Evolutionary conservation across 352 stramenopile species (phyloP).

Genomic region (Globisporangium cederbergense): DNA sequence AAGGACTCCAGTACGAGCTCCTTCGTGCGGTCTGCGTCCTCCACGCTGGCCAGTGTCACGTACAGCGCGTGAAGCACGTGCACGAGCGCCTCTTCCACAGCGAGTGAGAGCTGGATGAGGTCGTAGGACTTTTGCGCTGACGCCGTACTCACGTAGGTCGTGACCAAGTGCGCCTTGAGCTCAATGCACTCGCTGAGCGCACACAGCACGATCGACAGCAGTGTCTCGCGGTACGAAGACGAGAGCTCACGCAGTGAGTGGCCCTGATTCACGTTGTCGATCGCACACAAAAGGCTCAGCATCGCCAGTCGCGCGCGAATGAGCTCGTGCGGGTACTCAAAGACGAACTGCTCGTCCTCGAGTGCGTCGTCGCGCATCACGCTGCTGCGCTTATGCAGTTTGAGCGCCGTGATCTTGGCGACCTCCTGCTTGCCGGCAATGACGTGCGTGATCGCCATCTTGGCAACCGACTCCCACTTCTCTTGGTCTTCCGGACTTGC

Average conservation of each 20-base stretch:
- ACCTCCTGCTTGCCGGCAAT: slow-evolving; percentile 61
- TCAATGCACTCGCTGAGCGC: slow-evolving; percentile 47
- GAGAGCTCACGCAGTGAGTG: slow-evolving; percentile 52
- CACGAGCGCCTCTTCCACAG: slow-evolving; percentile 43
- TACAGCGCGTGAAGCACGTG: slow-evolving; percentile 36
- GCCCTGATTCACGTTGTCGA: slow-evolving; percentile 32
- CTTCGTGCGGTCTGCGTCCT: slow-evolving; percentile 41
- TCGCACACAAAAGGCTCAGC: slow-evolving; percentile 41
- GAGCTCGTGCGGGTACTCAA: slow-evolving; percentile 40
- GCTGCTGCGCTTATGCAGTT: slow-evolving; percentile 49
- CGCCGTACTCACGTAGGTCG: slow-evolving; percentile 45
- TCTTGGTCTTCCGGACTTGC: slow-evolving; percentile 29
- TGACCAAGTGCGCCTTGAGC: slow-evolving; percentile 52
- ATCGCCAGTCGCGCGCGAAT: slow-evolving; percentile 36
- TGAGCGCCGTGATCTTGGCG: slow-evolving; percentile 41
- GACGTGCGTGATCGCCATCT: slow-evolving; percentile 48
- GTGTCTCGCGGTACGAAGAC: slow-evolving; percentile 52
- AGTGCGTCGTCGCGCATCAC: slow-evolving; percentile 27
- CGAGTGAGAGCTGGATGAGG: slow-evolving; percentile 48
- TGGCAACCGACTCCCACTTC: slow-evolving; percentile 51
- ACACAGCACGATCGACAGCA: slow-evolving; percentile 55
- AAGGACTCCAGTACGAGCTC: slow-evolving; percentile 60
- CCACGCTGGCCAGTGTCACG: slow-evolving; percentile 35
- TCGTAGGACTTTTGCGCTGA: slow-evolving; percentile 43
- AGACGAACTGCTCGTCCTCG: slow-evolving; percentile 40